Percentiles rank a stretch among this genome's conserved stretches.
Conservation (phyloP, 169 alveolate species). For the Plasmodium knowlesi region DNA sequence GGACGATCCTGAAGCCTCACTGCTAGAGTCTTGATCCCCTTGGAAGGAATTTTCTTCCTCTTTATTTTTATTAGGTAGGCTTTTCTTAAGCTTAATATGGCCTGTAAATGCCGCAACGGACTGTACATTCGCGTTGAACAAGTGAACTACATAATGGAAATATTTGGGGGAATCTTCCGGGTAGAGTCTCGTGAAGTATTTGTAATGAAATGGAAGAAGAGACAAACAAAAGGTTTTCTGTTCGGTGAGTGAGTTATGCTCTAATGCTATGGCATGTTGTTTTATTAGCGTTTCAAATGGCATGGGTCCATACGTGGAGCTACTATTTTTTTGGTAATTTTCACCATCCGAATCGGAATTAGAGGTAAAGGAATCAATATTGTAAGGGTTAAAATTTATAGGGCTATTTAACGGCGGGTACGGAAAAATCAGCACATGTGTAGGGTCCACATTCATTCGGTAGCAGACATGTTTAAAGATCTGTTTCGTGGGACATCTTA, state of each 20-base stretch:
- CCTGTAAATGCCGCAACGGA: slow-evolving; percentile 71
- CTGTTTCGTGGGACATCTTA: slow-evolving; percentile 83
- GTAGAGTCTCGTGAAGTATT: slow-evolving; percentile 53
- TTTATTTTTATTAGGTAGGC: neutral
- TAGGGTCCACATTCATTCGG: slow-evolving; percentile 84
- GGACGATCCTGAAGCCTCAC: slow-evolving; percentile 17
- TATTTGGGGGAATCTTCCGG: slow-evolving; percentile 40
- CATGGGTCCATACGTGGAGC: slow-evolving; percentile 11
- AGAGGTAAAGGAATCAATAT: slow-evolving; percentile 72
- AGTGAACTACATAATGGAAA: slow-evolving; percentile 57
- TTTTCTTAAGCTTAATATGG: slow-evolving; percentile 46
- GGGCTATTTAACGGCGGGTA: slow-evolving; percentile 77
- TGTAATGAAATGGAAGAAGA: slow-evolving; percentile 73
- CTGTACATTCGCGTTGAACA: slow-evolving; percentile 73
- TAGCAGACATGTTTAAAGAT: slow-evolving; percentile 83
- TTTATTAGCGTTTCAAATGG: slow-evolving; percentile 66
- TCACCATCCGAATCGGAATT: slow-evolving; percentile 15
- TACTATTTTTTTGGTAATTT: slow-evolving; percentile 3
- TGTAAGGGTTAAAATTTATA: slow-evolving; percentile 59
- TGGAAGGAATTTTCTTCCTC: neutral
- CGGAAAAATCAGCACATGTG: slow-evolving; percentile 80
- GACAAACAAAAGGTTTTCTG: slow-evolving; percentile 66
- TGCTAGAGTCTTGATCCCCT: neutral
- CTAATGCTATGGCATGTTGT: slow-evolving; percentile 46
- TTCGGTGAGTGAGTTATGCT: slow-evolving; percentile 55